Evolutionary conservation across 2,329 filamentous ascomycete species (phyloP), one percentile per base, ranked within the genome.

Genomic region (Beauveria brongniartii): DNA sequence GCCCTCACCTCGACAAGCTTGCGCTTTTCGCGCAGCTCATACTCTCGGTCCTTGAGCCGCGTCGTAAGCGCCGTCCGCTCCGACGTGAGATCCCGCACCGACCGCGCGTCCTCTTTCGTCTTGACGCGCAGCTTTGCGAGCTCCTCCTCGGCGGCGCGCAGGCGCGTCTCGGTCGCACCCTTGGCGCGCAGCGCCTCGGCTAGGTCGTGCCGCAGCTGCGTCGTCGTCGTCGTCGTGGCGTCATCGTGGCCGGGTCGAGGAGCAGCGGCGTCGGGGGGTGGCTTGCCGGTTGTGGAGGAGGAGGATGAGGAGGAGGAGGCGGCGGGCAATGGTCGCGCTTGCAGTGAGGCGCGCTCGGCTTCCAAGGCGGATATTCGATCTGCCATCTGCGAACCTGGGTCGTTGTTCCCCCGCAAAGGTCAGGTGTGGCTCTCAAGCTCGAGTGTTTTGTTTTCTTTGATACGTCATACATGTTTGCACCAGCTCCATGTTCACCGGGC

Each of bases 1-100:
- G 22, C 5, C 5, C 34, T 37, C 34, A 88, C 86, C 78, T 92
- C 88, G 2, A 96, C 82, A 65, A 97, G 77, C 71, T 92, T 91
- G 37, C 86, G 85, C 78, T 97, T 97, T 62, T 86, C 90, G 61
- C 82, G 83, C 37, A 97, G 75, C 77, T 97, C 94, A 68, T 95
- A 90, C 64, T 95, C 91, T 34, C 89, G 80, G 72, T 97, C 93
- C 64, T 84, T 86, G 46, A 96, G 76, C 64, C 87, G 87, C 47
- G 85, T 81, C 55, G 83, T 79, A 20, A 94, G 76, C 2, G 79
- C 74, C 20, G 81, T 78, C 40, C 84, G 82, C 67, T 92, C 86
- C 26, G 78, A 75, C 22, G 85, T 82, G 20, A 95, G 76, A 24
- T 82, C 77, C 18, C 78, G 76, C 56, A 96, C 80, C 20, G 80